A percentile compares a stretch with the other conserved stretches of the same genome.
phyloP scores from a whole-genome alignment of 1,284 basidiomycete genomes.

The Kwoniella shivajii region DNA sequence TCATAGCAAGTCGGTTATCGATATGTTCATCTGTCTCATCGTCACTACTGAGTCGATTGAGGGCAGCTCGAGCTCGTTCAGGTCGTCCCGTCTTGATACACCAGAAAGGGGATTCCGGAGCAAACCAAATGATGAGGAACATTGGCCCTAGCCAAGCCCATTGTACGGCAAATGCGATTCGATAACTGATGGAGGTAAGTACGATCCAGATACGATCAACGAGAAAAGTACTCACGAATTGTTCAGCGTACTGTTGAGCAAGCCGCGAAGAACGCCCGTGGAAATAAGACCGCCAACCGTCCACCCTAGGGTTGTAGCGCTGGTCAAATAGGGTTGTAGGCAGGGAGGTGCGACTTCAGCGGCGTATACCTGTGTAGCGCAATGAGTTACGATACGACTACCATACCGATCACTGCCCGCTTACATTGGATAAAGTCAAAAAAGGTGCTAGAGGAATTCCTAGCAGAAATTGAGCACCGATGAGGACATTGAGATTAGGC shows the following conservation, averaged over 20 bases:
- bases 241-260: slow-evolving; percentile 6
- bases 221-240: slow-evolving; percentile 29
- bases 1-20: slow-evolving; percentile 28
- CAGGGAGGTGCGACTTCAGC: slow-evolving; percentile 46
- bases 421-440: background rate
- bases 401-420: background rate
- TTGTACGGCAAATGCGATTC: slow-evolving; percentile 30
- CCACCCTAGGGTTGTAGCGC: slow-evolving; percentile 47
- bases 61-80: slow-evolving; percentile 22
- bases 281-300: slow-evolving; percentile 45
- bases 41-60: slow-evolving; percentile 27
- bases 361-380: slow-evolving; percentile 31
- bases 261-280: slow-evolving; percentile 40
- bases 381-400: no score
- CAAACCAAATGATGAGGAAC: slow-evolving; percentile 22
- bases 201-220: no score
- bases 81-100: slow-evolving; percentile 24
- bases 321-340: slow-evolving; percentile 47
- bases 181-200: slow-evolving; percentile 43
- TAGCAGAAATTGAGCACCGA: background rate
- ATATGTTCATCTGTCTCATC: slow-evolving; percentile 19
- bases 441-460: background rate
- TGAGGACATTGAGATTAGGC: background rate
- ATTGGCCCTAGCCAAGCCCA: slow-evolving; percentile 35
- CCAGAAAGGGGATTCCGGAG: slow-evolving; percentile 37